Base-by-base conservation (phyloP, 2,329 filamentous ascomycete genomes). In the Sclerotinia nivalis region DNA sequence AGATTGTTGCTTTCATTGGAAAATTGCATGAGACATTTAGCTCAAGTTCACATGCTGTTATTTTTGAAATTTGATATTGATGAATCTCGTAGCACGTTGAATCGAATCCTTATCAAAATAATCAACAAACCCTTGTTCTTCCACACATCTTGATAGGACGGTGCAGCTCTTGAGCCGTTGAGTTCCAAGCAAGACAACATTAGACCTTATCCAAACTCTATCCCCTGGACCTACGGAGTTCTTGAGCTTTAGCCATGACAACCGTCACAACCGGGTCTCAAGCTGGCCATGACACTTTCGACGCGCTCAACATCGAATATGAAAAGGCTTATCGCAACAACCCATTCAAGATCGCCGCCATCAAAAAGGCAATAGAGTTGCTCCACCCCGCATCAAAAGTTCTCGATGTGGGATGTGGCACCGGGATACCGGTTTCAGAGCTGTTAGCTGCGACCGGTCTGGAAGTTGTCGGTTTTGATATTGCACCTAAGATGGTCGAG, bases 341-440 rank as follows among this genome's bases (percentile, higher is more conserved):
- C 28, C 28, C 61, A 34, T 60, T 59, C n/a, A 66, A 67, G 28
- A 60, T 56, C 13, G 25, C 55, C 15, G 47, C 40, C 55, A 13
- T 70, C 25, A 37, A 40, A 34, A 54, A 59, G 7, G 64, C 62
- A 28, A 66, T 70, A 15, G 45, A 34, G 3, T 20, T 70, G 15
- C 20, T 70, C 22, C 45, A 45, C 12, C n/a, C 62, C 25, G 54
- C 45, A 34, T 60, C 60, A 4, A 50, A 40, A 18, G 62, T 70
- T 54, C 76, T 80, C 22, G 79, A 80, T 60, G 76, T 78, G 52
- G 79, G 79, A 54, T 79, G 78, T 67, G 79, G 79, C 10, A 77
- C 77, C 1, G 79, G 79, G 22, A 76, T 78, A 28, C 74, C 79
- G 12, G 76, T 77, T 9, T 55, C 74, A 10, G 68, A 73, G 67